A percentile compares a stretch with the other conserved stretches of the same genome.
phyloP scores from a whole-genome alignment of 2,329 filamentous ascomycete genomes.

The Aureobasidium namibiae region DNA sequence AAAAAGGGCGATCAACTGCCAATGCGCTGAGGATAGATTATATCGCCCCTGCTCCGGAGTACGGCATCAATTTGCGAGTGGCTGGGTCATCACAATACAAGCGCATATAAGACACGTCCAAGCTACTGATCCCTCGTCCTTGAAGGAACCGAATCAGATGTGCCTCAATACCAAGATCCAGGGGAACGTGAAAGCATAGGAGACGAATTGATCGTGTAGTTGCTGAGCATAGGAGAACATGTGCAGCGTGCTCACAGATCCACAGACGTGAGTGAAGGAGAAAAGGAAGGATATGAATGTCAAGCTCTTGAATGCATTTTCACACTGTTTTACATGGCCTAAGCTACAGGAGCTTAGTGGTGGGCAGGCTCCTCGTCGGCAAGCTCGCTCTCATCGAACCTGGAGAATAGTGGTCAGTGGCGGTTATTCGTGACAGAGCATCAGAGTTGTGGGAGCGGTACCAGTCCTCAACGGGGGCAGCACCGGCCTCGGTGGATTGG shows the following conservation, averaged over 20 bases:
- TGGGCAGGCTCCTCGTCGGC: conserved; percentile 16
- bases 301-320: conserved; percentile 11
- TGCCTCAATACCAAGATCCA: background rate
- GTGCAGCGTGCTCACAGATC: too few relatives aligned
- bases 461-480: conserved; percentile 52
- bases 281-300: background rate
- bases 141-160: background rate
- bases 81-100: background rate
- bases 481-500: conserved; percentile 57
- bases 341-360: conserved; percentile 27
- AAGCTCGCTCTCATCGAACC: conserved; percentile 16
- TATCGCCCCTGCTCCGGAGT: background rate
- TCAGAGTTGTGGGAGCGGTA: conserved; percentile 30
- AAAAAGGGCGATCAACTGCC: background rate
- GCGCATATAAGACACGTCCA: background rate
- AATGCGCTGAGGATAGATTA: background rate
- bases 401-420: background rate
- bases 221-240: background rate
- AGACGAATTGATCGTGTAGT: background rate
- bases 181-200: background rate
- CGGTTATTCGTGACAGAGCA: background rate
- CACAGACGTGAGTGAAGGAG: background rate
- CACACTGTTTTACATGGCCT: conserved; percentile 9
- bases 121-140: background rate
- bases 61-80: too few relatives aligned